Base-by-base conservation (phyloP, 495 filamentous ascomycete species). In the Penicillium taxi region DNA sequence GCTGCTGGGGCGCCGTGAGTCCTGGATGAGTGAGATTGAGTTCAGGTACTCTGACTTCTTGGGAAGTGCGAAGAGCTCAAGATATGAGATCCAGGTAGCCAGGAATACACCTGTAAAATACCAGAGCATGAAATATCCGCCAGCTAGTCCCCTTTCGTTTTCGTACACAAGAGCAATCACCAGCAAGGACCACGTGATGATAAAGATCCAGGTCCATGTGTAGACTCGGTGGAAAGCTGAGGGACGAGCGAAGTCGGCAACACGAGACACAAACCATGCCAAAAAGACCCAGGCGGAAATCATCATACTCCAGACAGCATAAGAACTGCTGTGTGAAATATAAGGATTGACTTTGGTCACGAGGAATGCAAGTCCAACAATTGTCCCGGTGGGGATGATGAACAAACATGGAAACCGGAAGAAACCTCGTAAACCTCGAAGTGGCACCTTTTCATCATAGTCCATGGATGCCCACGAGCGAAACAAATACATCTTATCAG, bases 231-330 rank as follows among this genome's bases (percentile, higher is more conserved):
- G 82, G 14, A 98, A 74, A 2, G 90, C 91, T 3, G 82, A 86
- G 8, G 90, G 89, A n/a, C 88, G 73, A 5, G 81, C 75, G 44
- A 77, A 82, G 55, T 91, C 84, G 9, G 86, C 82, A 4, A 86
- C 81, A 6, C 82, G 74, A 47, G 89, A 82, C 35, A 94, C 70
- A 33, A 86, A 78, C 90, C 90, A 98, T 16, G 82, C 80, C 16
- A 81, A 44, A 44, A 80, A 77, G 46, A 89, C 73, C 72, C 86
- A 96, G 11, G 82, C 71, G 11, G 82, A 80, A 2, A 95, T 47
- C 73, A 86, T 83, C 82, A 90, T 93, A 38, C 76, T 77, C 80
- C 80, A 84, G 1, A 96, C 84, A 2, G 85, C 72, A 45, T 88
- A 95, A 41, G 77, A 72, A 47, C 80, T 89, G 56, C 86, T 85